These are phyloP conservation scores for Pyricularia grisea DNA, from an alignment of 2,329 filamentous ascomycete species.

Conservation along the genomic window DNA sequence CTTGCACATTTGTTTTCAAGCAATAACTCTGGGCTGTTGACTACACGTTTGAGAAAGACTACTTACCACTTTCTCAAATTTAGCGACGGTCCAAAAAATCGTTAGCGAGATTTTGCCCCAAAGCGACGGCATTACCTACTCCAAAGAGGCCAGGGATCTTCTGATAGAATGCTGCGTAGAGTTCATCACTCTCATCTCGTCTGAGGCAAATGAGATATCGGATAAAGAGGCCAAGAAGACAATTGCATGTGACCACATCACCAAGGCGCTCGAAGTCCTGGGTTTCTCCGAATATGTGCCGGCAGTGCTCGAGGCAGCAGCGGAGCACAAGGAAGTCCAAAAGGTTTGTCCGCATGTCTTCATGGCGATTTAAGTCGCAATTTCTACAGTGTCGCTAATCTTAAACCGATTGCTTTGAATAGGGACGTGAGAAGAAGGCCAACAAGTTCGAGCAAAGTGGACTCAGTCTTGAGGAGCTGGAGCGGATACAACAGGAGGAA, in stretches of 20 bases:
- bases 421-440: constrained; percentile 93
- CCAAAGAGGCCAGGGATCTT: constrained; percentile 89
- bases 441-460: constrained; percentile 96
- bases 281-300: constrained; percentile 90
- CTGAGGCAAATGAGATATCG: constrained; percentile 96
- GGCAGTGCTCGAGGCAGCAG: constrained; percentile 76
- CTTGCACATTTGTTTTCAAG: background rate
- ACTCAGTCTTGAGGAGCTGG: constrained; percentile 80
- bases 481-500: constrained; percentile 81
- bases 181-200: constrained; percentile 97
- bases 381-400: constrained; percentile 53
- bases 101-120: constrained; percentile 85
- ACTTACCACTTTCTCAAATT: background rate
- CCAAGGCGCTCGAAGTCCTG: constrained; percentile 83
- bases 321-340: constrained; percentile 85
- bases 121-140: constrained; percentile 69
- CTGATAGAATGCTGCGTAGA: constrained; percentile 98
- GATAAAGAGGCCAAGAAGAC: constrained; percentile 99
- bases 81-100: constrained; percentile 70
- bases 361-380: background rate
- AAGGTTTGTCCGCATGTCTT: constrained; percentile 50
- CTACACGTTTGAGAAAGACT: background rate
- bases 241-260: constrained; percentile 96
- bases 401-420: constrained; percentile 32
- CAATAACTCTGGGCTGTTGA: background rate